Conservation (phyloP, 164 flowering plant genomes). For the Aristolochia californica region DNA sequence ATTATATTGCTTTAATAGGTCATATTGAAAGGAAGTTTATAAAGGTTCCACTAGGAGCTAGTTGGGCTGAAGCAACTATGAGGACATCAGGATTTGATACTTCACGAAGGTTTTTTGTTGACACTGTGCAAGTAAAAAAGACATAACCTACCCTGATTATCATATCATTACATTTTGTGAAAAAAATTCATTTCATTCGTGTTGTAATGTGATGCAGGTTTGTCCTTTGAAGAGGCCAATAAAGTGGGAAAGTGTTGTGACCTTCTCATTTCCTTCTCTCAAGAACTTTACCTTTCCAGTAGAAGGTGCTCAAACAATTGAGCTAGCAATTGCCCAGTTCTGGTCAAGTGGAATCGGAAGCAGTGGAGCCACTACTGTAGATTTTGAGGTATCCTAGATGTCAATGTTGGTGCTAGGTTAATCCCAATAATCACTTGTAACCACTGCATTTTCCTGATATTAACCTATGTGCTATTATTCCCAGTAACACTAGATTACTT, state of each 20-base stretch:
- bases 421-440: too few relatives aligned
- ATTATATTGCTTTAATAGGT: conserved; percentile 26
- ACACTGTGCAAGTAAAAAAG: conserved; percentile 67
- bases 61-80: conserved; percentile 90
- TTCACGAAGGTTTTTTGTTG: conserved; percentile 67
- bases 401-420: too few relatives aligned
- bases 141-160: neutral
- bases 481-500: too few relatives aligned
- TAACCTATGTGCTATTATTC: too few relatives aligned
- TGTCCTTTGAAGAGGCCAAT: conserved; percentile 77
- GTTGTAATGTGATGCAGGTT: conserved; percentile 33
- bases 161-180: neutral
- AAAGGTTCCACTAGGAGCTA: conserved; percentile 81
- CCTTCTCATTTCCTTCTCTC: conserved; percentile 71
- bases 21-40: conserved; percentile 75
- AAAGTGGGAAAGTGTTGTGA: conserved; percentile 74
- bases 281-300: conserved; percentile 71
- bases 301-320: conserved; percentile 79
- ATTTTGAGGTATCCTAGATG: conserved; percentile 60
- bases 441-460: too few relatives aligned
- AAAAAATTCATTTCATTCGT: neutral
- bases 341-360: conserved; percentile 98
- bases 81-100: conserved; percentile 74
- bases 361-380: conserved; percentile 57
- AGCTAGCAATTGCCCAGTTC: conserved; percentile 84